These are phyloP conservation scores for Luvunga scandens DNA, from an alignment of 345 rosid genomes.

Conservation along the genomic window DNA sequence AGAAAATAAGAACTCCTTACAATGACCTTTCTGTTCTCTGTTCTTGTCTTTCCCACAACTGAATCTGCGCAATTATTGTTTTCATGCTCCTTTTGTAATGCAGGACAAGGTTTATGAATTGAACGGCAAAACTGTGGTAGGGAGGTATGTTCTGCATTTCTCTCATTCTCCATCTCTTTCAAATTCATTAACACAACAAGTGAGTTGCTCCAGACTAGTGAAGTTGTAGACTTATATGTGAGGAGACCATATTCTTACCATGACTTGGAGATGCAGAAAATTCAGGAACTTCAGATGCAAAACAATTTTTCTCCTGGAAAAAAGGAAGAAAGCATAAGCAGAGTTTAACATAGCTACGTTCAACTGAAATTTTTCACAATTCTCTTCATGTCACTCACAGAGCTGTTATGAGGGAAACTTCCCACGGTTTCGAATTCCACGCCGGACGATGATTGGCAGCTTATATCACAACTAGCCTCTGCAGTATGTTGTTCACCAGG, in stretches of 20 bases:
- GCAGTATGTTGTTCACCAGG: conserved; percentile 20
- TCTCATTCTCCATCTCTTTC: conserved; percentile 22
- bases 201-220: background rate
- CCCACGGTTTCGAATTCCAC: conserved; percentile 16
- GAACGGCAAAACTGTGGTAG: conserved; percentile 24
- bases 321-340: conserved; percentile 13
- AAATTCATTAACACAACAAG: conserved; percentile 6
- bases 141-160: conserved; percentile 19
- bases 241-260: conserved; percentile 32
- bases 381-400: conserved; percentile 37
- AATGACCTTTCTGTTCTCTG: conserved; percentile 44
- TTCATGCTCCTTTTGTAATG: conserved; percentile 30
- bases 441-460: conserved; percentile 20
- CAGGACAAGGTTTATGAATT: conserved; percentile 27
- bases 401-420: conserved; percentile 18
- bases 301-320: conserved; percentile 45
- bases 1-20: conserved; percentile 67
- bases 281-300: conserved; percentile 19
- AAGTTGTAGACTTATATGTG: background rate
- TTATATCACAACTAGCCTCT: conserved; percentile 34
- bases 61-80: conserved; percentile 22
- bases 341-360: background rate
- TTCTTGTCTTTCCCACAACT: conserved; percentile 38
- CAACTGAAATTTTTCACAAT: conserved; percentile 10
- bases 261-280: conserved; percentile 24